These are phyloP conservation scores for Pythium vanterpoolii DNA, from an alignment of 352 stramenopile species.

Conservation along the genomic window DNA sequence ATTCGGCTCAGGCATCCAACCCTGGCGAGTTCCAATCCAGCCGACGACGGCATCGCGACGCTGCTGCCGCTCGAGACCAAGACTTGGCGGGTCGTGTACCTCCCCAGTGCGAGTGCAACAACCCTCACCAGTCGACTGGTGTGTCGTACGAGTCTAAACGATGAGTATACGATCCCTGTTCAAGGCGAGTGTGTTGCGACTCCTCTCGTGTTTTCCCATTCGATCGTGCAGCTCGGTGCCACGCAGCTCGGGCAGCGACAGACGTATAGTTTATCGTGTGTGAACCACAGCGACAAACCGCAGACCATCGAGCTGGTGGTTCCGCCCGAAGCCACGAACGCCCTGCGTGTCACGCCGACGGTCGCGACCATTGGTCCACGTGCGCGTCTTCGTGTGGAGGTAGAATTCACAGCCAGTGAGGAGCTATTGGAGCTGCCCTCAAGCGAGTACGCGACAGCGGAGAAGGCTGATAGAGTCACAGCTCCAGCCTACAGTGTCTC, in stretches of 20 bases:
- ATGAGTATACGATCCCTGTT: conserved; percentile 41
- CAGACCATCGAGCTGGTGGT: conserved; percentile 45
- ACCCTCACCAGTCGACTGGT: conserved; percentile 32
- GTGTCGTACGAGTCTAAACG: conserved; percentile 44
- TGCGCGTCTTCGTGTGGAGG: conserved; percentile 62
- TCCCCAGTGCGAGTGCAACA: conserved; percentile 36
- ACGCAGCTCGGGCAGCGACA: conserved; percentile 39
- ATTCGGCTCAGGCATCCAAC: conserved; percentile 34
- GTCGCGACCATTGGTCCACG: conserved; percentile 48
- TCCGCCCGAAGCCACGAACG: conserved; percentile 27
- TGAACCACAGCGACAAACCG: conserved; percentile 34
- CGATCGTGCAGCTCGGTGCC: conserved; percentile 41
- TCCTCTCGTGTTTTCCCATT: conserved; percentile 45
- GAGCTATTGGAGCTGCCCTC: conserved; percentile 37
- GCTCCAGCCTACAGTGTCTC: conserved; percentile 9
- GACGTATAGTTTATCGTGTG: conserved; percentile 36
- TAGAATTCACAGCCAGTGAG: conserved; percentile 67
- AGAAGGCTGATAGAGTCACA: background rate
- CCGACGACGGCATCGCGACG: conserved; percentile 57
- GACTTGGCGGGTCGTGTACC: conserved; percentile 40
- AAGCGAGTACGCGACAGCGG: conserved; percentile 6
- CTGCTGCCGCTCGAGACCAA: conserved; percentile 45
- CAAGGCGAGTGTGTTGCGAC: conserved; percentile 35
- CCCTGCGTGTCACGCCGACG: conserved; percentile 60
- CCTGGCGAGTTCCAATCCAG: conserved; percentile 5